Conservation (phyloP, 1,139 yeast species). For the Taiozyma sp. region DNA sequence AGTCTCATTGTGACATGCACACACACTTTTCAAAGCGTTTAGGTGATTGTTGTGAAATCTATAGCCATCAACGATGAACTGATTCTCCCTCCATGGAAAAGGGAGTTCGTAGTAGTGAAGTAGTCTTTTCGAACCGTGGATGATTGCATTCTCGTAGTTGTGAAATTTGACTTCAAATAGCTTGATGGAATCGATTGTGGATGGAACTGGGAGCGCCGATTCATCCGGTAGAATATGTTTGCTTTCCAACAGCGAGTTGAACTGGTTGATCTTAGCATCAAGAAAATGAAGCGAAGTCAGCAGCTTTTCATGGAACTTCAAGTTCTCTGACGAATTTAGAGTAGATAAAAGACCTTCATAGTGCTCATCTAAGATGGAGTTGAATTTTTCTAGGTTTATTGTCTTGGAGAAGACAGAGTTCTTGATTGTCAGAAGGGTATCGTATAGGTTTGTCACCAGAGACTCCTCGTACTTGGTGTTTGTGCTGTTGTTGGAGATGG, state of each 20-base stretch:
- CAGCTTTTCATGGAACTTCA: constrained; percentile 35
- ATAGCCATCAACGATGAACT: constrained; percentile 79
- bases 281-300: constrained; percentile 50
- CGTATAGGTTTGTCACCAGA: constrained; percentile 24
- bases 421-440: constrained; percentile 25
- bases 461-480: constrained; percentile 8
- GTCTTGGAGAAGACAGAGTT: constrained; percentile 19
- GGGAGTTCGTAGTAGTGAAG: constrained; percentile 88
- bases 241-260: constrained; percentile 36
- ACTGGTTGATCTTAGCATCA: constrained; percentile 49
- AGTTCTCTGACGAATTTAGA: constrained; percentile 15
- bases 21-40: constrained; percentile 53
- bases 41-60: constrained; percentile 68
- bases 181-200: constrained; percentile 26
- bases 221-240: constrained; percentile 12
- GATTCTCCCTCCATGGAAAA: constrained; percentile 89
- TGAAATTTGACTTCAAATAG: constrained; percentile 38
- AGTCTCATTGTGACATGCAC: constrained; percentile 79
- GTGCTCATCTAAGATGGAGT: constrained; percentile 50
- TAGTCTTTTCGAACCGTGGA: constrained; percentile 50
- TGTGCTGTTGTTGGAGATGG: constrained; percentile 25
- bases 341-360: constrained; percentile 41
- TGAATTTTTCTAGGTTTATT: constrained; percentile 41
- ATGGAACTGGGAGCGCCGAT: neutral
- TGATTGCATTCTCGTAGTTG: constrained; percentile 58